A percentile compares a stretch with the other conserved stretches of the same genome.
phyloP scores from a whole-genome alignment of 305 asterid genomes.

The Fraxinus angustifolia region DNA sequence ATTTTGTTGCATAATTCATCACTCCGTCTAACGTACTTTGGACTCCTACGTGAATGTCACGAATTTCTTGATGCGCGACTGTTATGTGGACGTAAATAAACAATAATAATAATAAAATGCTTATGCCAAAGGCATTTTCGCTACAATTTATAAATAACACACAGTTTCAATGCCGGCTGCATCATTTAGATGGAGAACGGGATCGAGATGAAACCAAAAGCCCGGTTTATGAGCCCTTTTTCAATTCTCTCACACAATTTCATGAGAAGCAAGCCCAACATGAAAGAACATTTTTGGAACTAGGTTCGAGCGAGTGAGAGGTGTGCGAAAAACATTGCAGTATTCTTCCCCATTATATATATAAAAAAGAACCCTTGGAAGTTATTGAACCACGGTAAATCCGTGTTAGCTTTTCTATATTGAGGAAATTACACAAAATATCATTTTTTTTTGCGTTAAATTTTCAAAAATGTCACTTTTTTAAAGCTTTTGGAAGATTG shows the following conservation, averaged over 20 bases:
- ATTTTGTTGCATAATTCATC: neutral
- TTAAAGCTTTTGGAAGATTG: no score
- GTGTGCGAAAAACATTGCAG: neutral
- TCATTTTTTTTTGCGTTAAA: no score
- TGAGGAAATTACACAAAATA: no score
- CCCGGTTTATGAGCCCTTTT: no score
- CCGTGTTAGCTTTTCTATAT: neutral
- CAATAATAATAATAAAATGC: no score
- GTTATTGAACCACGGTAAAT: neutral
- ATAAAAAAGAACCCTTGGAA: no score
- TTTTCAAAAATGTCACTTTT: no score
- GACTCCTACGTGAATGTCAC: neutral
- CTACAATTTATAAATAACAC: neutral
- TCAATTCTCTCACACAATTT: constrained; percentile 33
- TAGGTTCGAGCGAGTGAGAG: neutral
- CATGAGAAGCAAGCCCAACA: neutral
- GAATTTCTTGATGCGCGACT: neutral
- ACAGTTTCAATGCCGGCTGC: neutral
- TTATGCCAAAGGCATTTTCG: no score
- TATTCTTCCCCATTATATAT: neutral
- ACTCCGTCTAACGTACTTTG: neutral
- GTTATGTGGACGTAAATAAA: neutral
- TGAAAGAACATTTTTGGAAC: neutral
- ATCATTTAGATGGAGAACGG: constrained; percentile 13
- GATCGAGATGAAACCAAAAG: neutral